Evolutionary conservation across 129 eudicot genomes (phyloP), one percentile per base, ranked within the genome.

Genomic region (Chrysanthemum makinoi): DNA sequence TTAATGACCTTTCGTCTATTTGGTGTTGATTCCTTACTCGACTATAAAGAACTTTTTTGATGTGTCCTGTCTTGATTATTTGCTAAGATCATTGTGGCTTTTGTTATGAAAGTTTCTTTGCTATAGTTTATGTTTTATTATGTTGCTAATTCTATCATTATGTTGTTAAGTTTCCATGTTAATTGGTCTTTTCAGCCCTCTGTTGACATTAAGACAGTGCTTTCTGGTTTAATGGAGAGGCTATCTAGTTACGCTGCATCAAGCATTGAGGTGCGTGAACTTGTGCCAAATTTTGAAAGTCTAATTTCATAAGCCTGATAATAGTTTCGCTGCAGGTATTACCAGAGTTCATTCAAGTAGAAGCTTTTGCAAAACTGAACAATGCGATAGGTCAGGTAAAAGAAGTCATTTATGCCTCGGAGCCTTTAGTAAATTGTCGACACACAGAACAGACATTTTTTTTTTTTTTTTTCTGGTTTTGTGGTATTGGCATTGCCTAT

Each of bases 231-330:
- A 51, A 89, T 92, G 98, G 98, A 92, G 50, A 85, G 98, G 79
- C 96, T 92, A 5, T 92, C 98, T 64, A 92, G 89, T 72, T 92
- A 92, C 85, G 98, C 98, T 76, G 95, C 96, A 77, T 92, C 96
- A 69, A 88, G 95, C 80, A 69, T 83, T 49, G 98, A 89, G 82
- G 98, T 92, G 84, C 55, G 89, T 84, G 43, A 72, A 49, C 61
- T 70, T 33, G 50, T 62, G 62, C 67, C 50, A 6, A 18, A 13
- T 74, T 26, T 70, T 18, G 15, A 56, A 62, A 53, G 55, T 63
- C 72, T 60, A 65, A 9, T 69, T 66, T 55, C 43, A 43, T 39
- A 62, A 59, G 67, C 58, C 72, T 79, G 65, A 90, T 74, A 67
- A 62, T 77, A 77, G 66, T 70, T 12, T 80, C 67, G 64, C 78